Conservation (phyloP, 2,329 filamentous ascomycete genomes). For the Verticillium isaacii region DNA sequence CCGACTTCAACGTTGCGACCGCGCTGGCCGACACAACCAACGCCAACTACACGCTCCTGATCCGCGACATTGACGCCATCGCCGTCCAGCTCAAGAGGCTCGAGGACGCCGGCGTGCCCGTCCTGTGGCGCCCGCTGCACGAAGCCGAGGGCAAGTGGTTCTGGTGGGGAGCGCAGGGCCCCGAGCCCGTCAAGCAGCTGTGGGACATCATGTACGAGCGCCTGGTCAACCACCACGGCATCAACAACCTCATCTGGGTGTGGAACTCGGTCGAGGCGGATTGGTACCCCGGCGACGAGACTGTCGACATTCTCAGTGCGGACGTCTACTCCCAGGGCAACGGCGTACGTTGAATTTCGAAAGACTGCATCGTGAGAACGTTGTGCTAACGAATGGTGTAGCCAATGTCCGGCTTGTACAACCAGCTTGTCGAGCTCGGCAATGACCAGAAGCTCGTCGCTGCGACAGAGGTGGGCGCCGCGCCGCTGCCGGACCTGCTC, state of each 20-base stretch:
- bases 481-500: slow-evolving; percentile 35
- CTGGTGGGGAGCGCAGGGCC: slow-evolving; percentile 46
- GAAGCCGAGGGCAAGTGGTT: slow-evolving; percentile 48
- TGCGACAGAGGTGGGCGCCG: slow-evolving; percentile 39
- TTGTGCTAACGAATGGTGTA: slow-evolving; percentile 9
- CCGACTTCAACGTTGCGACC: slow-evolving; percentile 39
- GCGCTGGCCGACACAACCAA: slow-evolving; percentile 35
- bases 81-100: slow-evolving; percentile 38
- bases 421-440: slow-evolving; percentile 34
- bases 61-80: slow-evolving; percentile 43
- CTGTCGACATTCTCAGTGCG: slow-evolving; percentile 40
- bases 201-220: slow-evolving; percentile 38
- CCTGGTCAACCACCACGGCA: slow-evolving; percentile 34
- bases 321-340: slow-evolving; percentile 40
- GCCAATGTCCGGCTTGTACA: slow-evolving; percentile 38
- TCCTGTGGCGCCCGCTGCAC: slow-evolving; percentile 43
- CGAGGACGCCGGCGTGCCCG: slow-evolving; percentile 35
- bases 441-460: slow-evolving; percentile 42
- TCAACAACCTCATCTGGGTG: slow-evolving; percentile 45
- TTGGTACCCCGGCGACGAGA: slow-evolving; percentile 43
- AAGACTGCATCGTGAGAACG: neutral
- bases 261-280: slow-evolving; percentile 40
- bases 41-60: slow-evolving; percentile 40
- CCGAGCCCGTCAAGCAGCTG: slow-evolving; percentile 38
- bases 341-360: slow-evolving; percentile 24